Evolutionary conservation across 1,284 basidiomycete species (phyloP).

Genomic region (Naganishia sp.): DNA sequence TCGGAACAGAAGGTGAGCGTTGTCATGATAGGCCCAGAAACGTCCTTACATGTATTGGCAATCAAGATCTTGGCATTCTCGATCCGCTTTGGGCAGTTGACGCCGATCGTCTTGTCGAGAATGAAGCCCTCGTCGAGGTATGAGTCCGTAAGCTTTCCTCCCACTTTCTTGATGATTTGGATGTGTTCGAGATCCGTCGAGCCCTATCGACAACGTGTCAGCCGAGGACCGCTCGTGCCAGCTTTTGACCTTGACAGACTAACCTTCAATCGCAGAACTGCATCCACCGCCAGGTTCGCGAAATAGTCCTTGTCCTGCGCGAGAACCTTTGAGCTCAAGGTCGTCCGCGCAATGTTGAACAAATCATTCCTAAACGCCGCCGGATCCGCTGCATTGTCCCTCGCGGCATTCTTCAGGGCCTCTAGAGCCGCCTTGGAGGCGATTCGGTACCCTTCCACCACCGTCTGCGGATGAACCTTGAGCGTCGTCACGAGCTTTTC

Average conservation of each 20-base stretch:
- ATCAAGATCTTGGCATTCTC: constrained; percentile 97
- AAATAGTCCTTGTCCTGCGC: constrained; percentile 99
- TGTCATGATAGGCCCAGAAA: not conserved
- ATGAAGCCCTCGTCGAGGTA: constrained; percentile 99
- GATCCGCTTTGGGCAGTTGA: constrained; percentile 91
- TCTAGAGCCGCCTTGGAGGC: constrained; percentile 82
- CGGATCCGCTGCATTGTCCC: constrained; percentile 79
- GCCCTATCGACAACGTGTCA: constrained; percentile 59
- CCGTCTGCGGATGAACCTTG: constrained; percentile 98
- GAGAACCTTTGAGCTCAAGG: constrained; percentile 93
- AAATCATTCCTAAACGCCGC: constrained; percentile 81
- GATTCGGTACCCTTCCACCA: constrained; percentile 96
- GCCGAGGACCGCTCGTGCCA: not conserved
- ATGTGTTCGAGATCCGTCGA: constrained; percentile 98
- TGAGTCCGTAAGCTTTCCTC: constrained; percentile 96
- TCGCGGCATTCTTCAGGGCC: constrained; percentile 77
- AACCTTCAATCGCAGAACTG: constrained; percentile 89
- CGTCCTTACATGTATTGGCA: constrained; percentile 83
- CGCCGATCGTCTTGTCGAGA: constrained; percentile 92
- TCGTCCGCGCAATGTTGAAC: constrained; percentile 95
- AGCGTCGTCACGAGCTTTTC: constrained; percentile 84
- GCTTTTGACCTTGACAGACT: not conserved
- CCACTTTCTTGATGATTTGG: constrained; percentile 99
- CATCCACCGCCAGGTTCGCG: constrained; percentile 96
- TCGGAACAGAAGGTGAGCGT: not conserved